Evolutionary conservation across 2,329 filamentous ascomycete genomes (phyloP).

Genomic region (Aspergillus fumigatiaffinis): DNA sequence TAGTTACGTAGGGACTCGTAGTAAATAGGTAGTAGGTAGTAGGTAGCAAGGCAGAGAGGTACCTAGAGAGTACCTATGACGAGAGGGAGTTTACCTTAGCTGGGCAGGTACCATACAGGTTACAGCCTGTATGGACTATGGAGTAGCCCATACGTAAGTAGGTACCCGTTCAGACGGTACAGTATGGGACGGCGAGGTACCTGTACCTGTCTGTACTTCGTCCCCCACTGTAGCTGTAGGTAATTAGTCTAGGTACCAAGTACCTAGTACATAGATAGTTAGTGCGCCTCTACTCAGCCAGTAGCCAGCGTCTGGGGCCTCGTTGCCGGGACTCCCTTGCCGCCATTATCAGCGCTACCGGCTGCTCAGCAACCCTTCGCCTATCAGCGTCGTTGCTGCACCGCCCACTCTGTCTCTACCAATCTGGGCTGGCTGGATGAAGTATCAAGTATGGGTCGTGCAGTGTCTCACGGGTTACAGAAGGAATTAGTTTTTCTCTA

Average conservation of each 20-base stretch:
- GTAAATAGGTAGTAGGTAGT: too few species aligned
- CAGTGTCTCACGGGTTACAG: conserved; percentile 20
- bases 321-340: conserved; percentile 40
- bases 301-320: conserved; percentile 10
- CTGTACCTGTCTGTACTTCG: not conserved
- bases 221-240: not conserved
- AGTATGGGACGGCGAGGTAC: not conserved
- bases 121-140: not conserved
- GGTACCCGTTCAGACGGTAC: conserved; percentile 9
- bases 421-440: conserved; percentile 13
- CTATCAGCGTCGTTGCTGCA: conserved; percentile 26
- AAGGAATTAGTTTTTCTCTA: conserved; percentile 7
- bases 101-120: conserved; percentile 1
- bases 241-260: not conserved
- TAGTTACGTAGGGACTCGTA: not conserved
- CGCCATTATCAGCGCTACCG: conserved; percentile 28
- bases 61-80: not conserved
- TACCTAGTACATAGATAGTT: not conserved
- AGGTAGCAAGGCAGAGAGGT: not conserved
- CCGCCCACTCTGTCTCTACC: conserved; percentile 11
- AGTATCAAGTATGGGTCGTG: conserved; percentile 19
- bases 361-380: conserved; percentile 31
- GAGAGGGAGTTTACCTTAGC: not conserved
- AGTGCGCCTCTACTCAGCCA: not conserved
- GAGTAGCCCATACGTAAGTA: not conserved